These are phyloP conservation scores for Penicillium palitans DNA, from an alignment of 2,329 filamentous ascomycete species.

Conservation along the genomic window DNA sequence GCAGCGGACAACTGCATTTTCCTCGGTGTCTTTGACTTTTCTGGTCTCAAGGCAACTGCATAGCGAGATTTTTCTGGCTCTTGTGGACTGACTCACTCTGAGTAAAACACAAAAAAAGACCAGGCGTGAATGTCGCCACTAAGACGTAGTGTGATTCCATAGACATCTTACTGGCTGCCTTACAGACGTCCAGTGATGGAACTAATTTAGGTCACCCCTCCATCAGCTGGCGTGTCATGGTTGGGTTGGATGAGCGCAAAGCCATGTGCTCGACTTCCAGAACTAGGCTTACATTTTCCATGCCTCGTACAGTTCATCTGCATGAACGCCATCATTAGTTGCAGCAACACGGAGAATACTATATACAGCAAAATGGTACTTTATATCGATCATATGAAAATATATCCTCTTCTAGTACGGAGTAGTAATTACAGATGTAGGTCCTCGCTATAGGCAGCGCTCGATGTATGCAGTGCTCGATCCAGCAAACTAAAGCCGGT, in stretches of 20 bases:
- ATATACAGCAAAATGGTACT: background rate
- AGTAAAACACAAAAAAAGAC: background rate
- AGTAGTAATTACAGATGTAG: background rate
- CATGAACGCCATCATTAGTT: conserved; percentile 22
- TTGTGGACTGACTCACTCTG: conserved; percentile 4
- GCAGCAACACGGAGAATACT: conserved; percentile 8
- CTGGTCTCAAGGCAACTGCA: conserved; percentile 1
- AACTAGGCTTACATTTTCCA: conserved; percentile 15
- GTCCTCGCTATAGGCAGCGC: background rate
- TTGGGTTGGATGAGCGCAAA: conserved; percentile 21
- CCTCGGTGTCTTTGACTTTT: background rate
- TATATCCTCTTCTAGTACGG: background rate
- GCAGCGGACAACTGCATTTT: conserved; percentile 21
- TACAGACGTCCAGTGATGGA: conserved; percentile 4
- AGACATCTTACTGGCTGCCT: conserved; percentile 13
- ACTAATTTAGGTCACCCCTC: conserved; percentile 6
- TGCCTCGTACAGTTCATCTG: conserved; percentile 22
- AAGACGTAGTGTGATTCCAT: background rate
- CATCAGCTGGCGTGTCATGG: conserved; percentile 10
- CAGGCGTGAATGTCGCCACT: conserved; percentile 2
- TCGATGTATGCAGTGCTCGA: conserved; percentile 5
- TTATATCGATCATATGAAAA: background rate
- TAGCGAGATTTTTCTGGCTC: background rate
- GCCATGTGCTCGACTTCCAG: conserved; percentile 28
- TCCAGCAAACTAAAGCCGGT: conserved; percentile 1